Evolutionary conservation across 1,284 basidiomycete species (phyloP), one percentile per base, ranked within the genome.

Genomic region (Microbotryomycetes sp.): DNA sequence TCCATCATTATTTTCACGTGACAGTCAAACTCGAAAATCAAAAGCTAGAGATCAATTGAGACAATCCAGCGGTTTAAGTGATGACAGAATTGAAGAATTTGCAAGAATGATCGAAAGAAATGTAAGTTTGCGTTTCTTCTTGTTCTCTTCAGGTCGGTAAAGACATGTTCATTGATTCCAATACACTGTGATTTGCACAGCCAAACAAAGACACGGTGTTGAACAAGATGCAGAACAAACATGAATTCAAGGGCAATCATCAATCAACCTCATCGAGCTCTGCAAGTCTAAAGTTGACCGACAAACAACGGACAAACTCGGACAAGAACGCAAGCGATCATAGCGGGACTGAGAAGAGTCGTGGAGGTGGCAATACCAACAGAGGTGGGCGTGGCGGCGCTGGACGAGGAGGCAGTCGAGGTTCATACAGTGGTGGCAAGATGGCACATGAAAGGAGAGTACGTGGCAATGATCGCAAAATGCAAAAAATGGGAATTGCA

Each of bases 51-150:
- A 77, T 6, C 83, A 85, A 55, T 77, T 93, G 62, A 83, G 81
- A 69, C 78, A 80, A 23, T 80, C 82, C 66, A 90, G 87, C 45
- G 84, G 85, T 3, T 85, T 84, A 83, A 76, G 71, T 16, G 85
- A 93, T 72, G 85, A 86, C 67, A 89, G 92, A 72, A 84, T 92
- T 30, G 89, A 93, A 74, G 90, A 89, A 0, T 93, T 90, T 89
- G 81, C 75, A 61, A 84, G 87, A 59, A 89, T 92, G 86, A 76
- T 93, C 56, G 90, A 93, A 62, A 78, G 85, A 70, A 85, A 90
- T 70, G 89, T 92, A 73, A 68, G 86, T 78, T 36, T 2, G 15
- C 2, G 1, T 28, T 22, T 31, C 23, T 23, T 54, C 54, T 57
- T 22, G 55, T 51, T 23, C 26, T 51, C 45, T 63, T 29, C 64